Conservation (phyloP, 169 alveolate species). For the Plasmodium inui region DNA sequence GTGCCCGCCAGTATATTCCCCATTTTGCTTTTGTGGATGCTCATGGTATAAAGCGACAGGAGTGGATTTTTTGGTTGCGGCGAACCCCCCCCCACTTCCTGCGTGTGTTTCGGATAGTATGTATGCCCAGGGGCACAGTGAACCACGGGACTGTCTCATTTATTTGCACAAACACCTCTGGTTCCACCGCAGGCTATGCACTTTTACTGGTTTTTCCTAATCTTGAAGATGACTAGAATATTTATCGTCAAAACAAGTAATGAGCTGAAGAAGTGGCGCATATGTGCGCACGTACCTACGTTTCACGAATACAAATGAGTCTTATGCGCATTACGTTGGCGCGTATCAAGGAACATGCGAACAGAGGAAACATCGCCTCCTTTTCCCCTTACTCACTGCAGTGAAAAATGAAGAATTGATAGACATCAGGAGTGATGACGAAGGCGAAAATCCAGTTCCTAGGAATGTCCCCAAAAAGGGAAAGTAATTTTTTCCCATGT, state of each 20-base stretch:
- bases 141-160: neutral
- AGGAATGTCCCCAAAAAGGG: neutral
- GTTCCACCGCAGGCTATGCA: constrained; percentile 40
- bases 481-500: neutral
- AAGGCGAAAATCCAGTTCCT: constrained; percentile 2
- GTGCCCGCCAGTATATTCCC: constrained; percentile 45
- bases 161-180: neutral
- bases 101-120: neutral
- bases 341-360: neutral
- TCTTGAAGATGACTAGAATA: constrained; percentile 52
- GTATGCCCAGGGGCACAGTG: neutral
- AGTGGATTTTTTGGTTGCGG: neutral
- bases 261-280: neutral
- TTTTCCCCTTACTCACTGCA: neutral
- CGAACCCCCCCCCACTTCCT: neutral
- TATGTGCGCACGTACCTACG: neutral
- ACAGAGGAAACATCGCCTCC: neutral
- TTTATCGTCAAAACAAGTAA: constrained; percentile 36
- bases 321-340: neutral
- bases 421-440: constrained; percentile 73
- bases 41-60: constrained; percentile 32
- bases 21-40: constrained; percentile 33
- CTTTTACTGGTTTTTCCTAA: constrained; percentile 59
- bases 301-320: neutral
- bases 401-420: constrained; percentile 35